A percentile compares a stretch with the other conserved stretches of the same genome.
These are phyloP conservation scores for Trichoderma pleuroti DNA, from an alignment of 2,329 filamentous ascomycete species.

Conservation along the genomic window DNA sequence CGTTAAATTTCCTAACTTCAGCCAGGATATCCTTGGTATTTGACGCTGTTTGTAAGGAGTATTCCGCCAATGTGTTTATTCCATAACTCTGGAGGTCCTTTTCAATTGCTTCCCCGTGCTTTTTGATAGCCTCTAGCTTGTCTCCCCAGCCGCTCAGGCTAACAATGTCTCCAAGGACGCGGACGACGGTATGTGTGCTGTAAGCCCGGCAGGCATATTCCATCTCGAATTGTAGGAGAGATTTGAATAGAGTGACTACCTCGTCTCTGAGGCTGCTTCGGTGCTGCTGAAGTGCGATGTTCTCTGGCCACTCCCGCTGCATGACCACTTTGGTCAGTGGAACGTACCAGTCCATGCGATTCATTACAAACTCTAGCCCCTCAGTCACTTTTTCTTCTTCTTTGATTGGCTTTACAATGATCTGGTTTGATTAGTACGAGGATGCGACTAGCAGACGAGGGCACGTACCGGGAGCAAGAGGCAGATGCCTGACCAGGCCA, in stretches of 20 bases:
- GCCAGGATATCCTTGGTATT: not conserved
- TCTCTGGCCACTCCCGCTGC: not conserved
- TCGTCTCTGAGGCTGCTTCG: not conserved
- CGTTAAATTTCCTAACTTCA: not conserved
- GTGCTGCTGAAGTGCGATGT: not conserved
- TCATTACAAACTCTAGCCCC: not conserved
- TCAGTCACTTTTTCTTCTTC: not conserved
- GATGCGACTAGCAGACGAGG: not conserved
- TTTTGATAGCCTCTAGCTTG: not conserved
- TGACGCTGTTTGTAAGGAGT: not conserved
- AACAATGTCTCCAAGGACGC: not conserved
- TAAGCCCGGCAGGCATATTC: not conserved
- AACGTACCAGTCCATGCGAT: not conserved
- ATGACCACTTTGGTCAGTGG: not conserved
- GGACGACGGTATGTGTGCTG: not conserved
- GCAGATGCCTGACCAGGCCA: not conserved
- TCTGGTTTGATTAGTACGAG: not conserved
- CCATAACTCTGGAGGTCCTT: not conserved
- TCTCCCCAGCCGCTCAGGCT: not conserved
- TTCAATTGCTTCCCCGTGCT: not conserved
- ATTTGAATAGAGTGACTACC: not conserved
- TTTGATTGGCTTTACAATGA: not conserved
- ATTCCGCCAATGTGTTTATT: not conserved
- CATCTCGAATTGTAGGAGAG: not conserved
- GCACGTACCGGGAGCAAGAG: not conserved